Evolutionary conservation across 148 eudicot genomes (phyloP).

Genomic region (Rhododendron griersonianum): DNA sequence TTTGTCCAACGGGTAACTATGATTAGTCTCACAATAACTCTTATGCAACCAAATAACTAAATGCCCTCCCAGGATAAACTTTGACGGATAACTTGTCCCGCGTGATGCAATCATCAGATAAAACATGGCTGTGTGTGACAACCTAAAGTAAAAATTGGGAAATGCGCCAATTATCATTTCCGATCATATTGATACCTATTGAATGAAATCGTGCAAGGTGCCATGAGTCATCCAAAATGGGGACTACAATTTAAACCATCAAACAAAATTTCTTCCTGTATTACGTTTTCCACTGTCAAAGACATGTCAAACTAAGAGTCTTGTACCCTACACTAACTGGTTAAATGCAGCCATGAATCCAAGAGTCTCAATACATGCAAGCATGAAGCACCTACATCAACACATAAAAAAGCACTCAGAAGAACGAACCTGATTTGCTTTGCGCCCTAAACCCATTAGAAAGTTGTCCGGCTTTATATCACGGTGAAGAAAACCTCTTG

Average conservation of each 20-base stretch:
- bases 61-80: background rate
- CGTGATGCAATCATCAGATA: background rate
- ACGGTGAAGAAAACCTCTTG: conserved; percentile 99
- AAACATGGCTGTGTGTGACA: background rate
- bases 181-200: background rate
- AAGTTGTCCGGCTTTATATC: conserved; percentile 98
- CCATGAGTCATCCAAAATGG: background rate
- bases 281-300: background rate
- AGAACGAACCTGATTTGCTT: conserved; percentile 87
- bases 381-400: background rate
- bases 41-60: background rate
- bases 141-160: background rate
- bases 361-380: conserved; percentile 1
- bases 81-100: background rate
- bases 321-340: background rate
- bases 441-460: conserved; percentile 94
- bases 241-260: background rate
- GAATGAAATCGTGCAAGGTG: background rate
- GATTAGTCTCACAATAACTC: background rate
- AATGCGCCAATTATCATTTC: background rate
- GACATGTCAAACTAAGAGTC: background rate
- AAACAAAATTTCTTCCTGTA: background rate
- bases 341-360: background rate
- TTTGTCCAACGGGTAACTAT: background rate
- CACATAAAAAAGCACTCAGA: background rate